Base-by-base conservation (phyloP, 768 basidiomycete species). In the Paxillus rubicundulus region DNA sequence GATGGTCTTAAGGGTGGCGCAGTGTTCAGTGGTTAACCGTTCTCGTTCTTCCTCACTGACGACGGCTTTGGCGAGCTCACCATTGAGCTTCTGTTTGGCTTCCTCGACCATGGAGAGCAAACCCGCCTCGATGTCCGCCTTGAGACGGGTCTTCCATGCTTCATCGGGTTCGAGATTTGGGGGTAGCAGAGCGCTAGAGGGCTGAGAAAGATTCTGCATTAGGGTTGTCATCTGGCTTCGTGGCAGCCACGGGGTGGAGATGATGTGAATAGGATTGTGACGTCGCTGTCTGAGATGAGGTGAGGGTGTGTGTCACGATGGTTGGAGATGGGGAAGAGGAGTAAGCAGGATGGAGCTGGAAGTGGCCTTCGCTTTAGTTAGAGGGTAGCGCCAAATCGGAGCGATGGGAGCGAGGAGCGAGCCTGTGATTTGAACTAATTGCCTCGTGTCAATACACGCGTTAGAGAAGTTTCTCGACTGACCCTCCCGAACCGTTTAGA, bases 391-490 rank as follows among this genome's bases (percentile, higher is more conserved):
- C 20, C 50, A 51, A 45, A 47, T 54, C 47, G 57, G 58, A 44
- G 49, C 48, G 43, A 63, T 41, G 58, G 48, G 47, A 47, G 63
- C 59, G 61, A 62, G 58, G 56, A 53, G 13, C 38, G 61, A 50
- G 49, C 58, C 60, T 72, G 73, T 73, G 70, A 69, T 67, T 24
- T 24, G 72, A 73, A 74, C 69, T 62, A 57, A 50, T 48, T 73
- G 80, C 80, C 79, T 81, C 80, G 77, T 82, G 80, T 80, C 58
- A 76, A 71, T 61, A 70, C 78, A 78, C 77, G 75, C 73, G 75
- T 72, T 69, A 61, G 63, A 65, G 67, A 69, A 69, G 58, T 46
- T 45, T 34, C 52, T 39, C 18, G 49, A 40, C 39, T 30, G 9
- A 39, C 36, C 34, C 13, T 48, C 34, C 30, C 27, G 42, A 24